These are phyloP conservation scores for Boeremia exigua DNA, from an alignment of 2,329 filamentous ascomycete genomes.

Conservation along the genomic window DNA sequence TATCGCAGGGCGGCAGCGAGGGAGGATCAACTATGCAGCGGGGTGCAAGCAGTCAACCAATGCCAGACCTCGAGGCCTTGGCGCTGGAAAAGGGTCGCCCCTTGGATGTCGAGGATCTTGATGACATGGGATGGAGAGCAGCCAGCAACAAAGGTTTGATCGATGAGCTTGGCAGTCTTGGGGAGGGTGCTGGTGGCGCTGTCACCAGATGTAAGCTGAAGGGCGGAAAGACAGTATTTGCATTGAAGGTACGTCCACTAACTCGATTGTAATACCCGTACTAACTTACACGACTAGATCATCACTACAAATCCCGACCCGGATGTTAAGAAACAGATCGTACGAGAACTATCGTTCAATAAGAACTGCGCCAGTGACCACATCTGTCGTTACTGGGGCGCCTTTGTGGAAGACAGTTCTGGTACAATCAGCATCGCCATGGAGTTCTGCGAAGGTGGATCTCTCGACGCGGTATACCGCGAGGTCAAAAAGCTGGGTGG, in stretches of 20 bases:
- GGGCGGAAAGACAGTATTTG: constrained; percentile 92
- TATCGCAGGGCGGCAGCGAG: constrained; percentile 77
- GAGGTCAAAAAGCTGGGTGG: constrained; percentile 96
- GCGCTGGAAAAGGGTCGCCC: constrained; percentile 81
- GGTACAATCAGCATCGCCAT: constrained; percentile 98
- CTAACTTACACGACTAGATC: constrained; percentile 59
- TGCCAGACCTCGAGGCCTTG: constrained; percentile 79
- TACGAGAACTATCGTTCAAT: constrained; percentile 96
- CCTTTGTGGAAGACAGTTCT: constrained; percentile 94
- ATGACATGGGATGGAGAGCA: constrained; percentile 94
- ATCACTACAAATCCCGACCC: constrained; percentile 98
- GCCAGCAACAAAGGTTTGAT: constrained; percentile 90
- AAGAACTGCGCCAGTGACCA: constrained; percentile 95
- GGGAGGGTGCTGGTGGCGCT: constrained; percentile 93
- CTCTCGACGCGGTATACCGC: constrained; percentile 93
- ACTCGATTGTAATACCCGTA: neutral
- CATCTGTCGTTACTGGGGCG: constrained; percentile 97
- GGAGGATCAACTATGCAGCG: constrained; percentile 75
- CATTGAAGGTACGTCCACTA: constrained; percentile 74
- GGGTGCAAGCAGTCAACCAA: constrained; percentile 78
- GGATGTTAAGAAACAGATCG: constrained; percentile 97
- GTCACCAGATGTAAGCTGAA: constrained; percentile 90
- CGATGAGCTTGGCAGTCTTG: constrained; percentile 84
- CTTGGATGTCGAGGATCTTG: constrained; percentile 90
- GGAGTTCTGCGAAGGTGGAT: constrained; percentile 98